Evolutionary conservation across 768 basidiomycete species (phyloP), one percentile per base, ranked within the genome.

Genomic region (Nevesoporus exiguus): DNA sequence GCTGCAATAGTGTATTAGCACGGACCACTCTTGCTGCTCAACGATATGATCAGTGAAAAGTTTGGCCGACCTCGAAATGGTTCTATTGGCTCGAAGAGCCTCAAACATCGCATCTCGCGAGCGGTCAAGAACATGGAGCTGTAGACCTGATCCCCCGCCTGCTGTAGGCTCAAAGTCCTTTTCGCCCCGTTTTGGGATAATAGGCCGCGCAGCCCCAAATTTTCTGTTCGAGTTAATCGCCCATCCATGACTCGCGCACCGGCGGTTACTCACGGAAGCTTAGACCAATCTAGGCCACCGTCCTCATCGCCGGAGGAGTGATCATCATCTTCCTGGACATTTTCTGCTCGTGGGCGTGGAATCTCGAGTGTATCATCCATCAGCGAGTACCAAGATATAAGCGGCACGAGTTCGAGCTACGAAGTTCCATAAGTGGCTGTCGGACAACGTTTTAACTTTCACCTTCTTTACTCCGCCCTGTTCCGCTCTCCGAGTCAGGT

Each of bases 111-210:
- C 97, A 46, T 79, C 74, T 51, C 96, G 74, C 43, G 92, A 81
- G 29, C 85, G 80, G 51, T 90, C 85, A 21, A 98, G 79, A 55
- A 91, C 81, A 72, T 92, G 87, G 25, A 83, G 72, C 65, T 98
- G 97, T 13, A 92, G 74, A 13, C 81, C 82, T 11, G 90, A 86
- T 7, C 87, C 89, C 10, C 81, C 66, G 9, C 74, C 76, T 21
- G 74, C 64, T 60, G 77, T 76, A 2, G 97, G 97, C 67, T 98
- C 96, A 60, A 93, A 98, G 59, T 98, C 95, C 67, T 99, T 98
- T 71, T 98, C 97, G 2, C 97, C 97, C 25, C 97, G 83, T 70
- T 91, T 95, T 7, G 97, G 97, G 47, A 99, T 95, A 7, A 89
- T 76, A 3, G 88, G 89, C 37, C 85, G 80, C 5, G 71, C 62